Base-by-base conservation (phyloP, 1,284 basidiomycete genomes). In the Ustilago cynodontis region DNA sequence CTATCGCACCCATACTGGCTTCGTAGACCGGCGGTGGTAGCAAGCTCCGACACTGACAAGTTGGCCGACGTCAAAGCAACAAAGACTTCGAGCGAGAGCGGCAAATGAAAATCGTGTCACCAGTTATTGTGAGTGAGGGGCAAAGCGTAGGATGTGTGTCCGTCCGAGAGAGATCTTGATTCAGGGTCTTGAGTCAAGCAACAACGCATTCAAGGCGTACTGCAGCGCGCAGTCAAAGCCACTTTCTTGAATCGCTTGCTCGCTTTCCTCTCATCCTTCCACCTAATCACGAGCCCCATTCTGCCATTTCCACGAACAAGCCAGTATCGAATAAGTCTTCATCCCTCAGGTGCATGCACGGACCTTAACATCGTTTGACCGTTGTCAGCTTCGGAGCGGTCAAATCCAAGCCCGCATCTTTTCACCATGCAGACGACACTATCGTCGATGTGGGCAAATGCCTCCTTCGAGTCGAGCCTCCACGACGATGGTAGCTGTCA, bases 401-500 rank as follows among this genome's bases (percentile, higher is more conserved):
- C 18, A 18, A 39, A 39, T 39, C 16, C 37, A 18, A n/a, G n/a
- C n/a, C n/a, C n/a, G n/a, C 41, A n/a, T 43, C 2, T 8, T 9
- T 22, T 18, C n/a, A 66, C 20, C 49, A 65, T 71, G 58, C 68
- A 68, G 62, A 68, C 69, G 13, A 65, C 69, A 16, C 43, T 71
- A 47, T 59, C 58, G 18, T 68, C 68, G n/a, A 20, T 76, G 50
- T 76, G 68, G 73, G 43, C 69, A n/a, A 53, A 35, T 13, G 64
- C 72, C 8, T 39, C 67, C 26, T 24, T 75, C 57, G 61, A 58
- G 7, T 58, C 58, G 1, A 26, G n/a, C 39, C 18, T 65, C 20
- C 59, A 77, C 47, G 74, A 69, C 31, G 59, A 71, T 24, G 65
- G 45, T 10, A 76, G 51, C 43, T 83, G 82, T 60, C 78, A 78